Evolutionary conservation across 257 asterid species (phyloP), one percentile per base, ranked within the genome.

Genomic region (Linderniella brevidens): DNA sequence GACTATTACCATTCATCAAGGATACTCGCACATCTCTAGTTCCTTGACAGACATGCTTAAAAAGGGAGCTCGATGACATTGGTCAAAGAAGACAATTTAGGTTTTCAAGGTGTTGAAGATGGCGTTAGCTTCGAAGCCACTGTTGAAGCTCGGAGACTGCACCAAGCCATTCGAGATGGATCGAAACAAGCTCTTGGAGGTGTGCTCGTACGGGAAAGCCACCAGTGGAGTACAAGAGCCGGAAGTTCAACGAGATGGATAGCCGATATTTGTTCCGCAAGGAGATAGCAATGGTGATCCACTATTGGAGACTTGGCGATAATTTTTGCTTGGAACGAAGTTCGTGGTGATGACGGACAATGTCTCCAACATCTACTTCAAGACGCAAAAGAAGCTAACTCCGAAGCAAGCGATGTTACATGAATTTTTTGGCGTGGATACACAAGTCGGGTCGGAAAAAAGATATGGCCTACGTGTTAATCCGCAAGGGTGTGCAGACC

Each of bases 401-500:
- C 54, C 37, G 0, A 54, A 59, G 13, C 47, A 48, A 3, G 53
- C 52, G 0, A 4, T 29, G 0, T 63, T 38, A 59, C 32, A 51
- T 0, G 36, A 46, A 0, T 63, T 46, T 4, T 1, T 63, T 1
- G 29, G 39, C 0, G 39, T 40, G 45, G 57, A 15, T 58, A 9
- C 57, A 58, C 9, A 13, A 15, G 20, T 38, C 4, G 0, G 41
- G 48, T 0, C 25, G 32, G 0, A 18, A 56, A 0, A 63, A 63
- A 19, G 8, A 8, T 0, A 36, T 57, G 3, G 38, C 17, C 1
- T 42, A 52, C 53, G 60, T 54, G 4, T n/a, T 63, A 0, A 57
- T 56, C 11, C 9, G 45, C 3, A 57, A 57, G 20, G 0, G 0
- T 0, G 37, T 61, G 0, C 18, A 17, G 6, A 18, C 32, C 32